Evolutionary conservation across 163 green algal genomes (phyloP).

Genomic region (Chloromonas sp.): DNA sequence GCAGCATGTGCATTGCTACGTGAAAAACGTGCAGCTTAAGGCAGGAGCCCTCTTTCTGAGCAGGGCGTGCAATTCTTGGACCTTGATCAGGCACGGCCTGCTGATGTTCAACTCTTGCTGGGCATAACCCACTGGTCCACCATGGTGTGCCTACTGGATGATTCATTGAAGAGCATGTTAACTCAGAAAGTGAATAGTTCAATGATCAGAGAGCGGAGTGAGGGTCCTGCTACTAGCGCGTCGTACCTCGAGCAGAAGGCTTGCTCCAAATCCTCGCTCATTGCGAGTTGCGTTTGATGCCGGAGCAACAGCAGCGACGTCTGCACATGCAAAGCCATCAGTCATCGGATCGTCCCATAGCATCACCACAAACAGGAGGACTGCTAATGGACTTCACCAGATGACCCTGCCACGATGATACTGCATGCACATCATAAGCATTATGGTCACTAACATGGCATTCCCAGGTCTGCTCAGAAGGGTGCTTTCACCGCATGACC

Average conservation of each 20-base stretch:
- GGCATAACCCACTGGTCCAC: background rate
- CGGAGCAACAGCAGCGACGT: background rate
- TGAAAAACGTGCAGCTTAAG: too few species aligned
- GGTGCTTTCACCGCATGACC: too few species aligned
- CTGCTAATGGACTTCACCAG: too few species aligned
- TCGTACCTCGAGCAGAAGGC: slow-evolving; percentile 7
- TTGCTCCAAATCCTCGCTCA: slow-evolving; percentile 1
- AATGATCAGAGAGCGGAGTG: too few species aligned
- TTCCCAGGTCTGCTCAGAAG: background rate
- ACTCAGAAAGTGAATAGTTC: background rate
- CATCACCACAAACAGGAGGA: background rate
- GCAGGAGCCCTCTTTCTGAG: background rate
- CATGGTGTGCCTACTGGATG: background rate
- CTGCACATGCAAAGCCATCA: background rate
- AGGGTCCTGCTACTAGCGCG: too few species aligned
- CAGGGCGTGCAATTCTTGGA: too few species aligned
- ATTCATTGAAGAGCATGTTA: background rate
- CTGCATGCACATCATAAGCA: too few species aligned
- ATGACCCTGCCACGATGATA: too few species aligned
- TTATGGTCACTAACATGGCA: background rate
- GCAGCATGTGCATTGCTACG: background rate
- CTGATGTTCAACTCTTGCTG: background rate
- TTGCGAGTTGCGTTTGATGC: background rate
- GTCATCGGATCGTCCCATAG: background rate
- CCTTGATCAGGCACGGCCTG: background rate